These are phyloP conservation scores for Colletotrichum spinosum DNA, from an alignment of 2,329 filamentous ascomycete genomes.

Conservation along the genomic window DNA sequence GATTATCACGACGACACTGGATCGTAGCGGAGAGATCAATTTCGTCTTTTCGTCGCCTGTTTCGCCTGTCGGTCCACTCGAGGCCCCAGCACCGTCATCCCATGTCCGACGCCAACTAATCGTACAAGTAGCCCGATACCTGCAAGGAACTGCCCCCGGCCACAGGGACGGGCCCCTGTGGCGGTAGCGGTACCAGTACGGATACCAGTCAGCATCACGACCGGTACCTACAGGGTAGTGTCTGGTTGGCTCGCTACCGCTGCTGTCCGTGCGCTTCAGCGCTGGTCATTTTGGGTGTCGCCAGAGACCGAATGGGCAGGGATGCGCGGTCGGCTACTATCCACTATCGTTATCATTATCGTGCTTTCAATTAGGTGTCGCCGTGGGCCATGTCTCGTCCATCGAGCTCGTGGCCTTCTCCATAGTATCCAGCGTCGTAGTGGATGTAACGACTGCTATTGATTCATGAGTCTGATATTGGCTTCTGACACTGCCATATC, in stretches of 20 bases:
- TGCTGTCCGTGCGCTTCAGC: conserved; percentile 28
- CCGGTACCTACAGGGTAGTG: neutral
- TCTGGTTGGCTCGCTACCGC: conserved; percentile 23
- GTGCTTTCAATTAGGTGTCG: no score
- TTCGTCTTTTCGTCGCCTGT: conserved; percentile 35
- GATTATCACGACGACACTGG: conserved; percentile 34
- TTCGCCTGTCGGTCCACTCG: conserved; percentile 31
- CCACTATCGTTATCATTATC: no score
- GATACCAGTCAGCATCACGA: neutral
- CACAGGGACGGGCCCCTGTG: no score
- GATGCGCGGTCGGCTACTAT: neutral
- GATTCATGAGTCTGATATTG: no score
- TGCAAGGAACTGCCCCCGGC: neutral
- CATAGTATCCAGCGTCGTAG: no score
- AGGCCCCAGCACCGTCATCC: conserved; percentile 29
- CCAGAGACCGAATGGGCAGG: conserved; percentile 1
- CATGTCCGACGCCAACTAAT: conserved; percentile 32
- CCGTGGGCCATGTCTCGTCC: no score
- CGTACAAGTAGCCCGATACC: neutral
- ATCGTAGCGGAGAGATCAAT: conserved; percentile 35
- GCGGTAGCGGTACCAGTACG: neutral
- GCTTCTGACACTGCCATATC: no score
- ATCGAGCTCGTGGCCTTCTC: no score
- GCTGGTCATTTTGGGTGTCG: conserved; percentile 33
- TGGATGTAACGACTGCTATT: no score